phyloP scores from a whole-genome alignment of 441 rosid genomes.

The Sinapis alba region DNA sequence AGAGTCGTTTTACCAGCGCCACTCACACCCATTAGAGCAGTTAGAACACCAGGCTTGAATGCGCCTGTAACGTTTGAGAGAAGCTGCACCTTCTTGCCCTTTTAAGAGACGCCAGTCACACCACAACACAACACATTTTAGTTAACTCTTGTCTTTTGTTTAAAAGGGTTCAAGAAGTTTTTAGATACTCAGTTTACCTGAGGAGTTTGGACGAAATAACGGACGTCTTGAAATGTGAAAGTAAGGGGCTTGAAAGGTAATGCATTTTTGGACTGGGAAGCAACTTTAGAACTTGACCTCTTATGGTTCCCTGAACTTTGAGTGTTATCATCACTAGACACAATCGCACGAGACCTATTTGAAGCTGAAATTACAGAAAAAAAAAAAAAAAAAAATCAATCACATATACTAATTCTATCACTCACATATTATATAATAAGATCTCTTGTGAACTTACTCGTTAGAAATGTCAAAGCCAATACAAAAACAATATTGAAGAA shows the following conservation, averaged over 20 bases:
- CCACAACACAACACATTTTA: background rate
- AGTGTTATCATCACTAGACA: conserved; percentile 40
- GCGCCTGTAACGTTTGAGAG: conserved; percentile 63
- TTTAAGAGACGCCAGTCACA: conserved; percentile 14
- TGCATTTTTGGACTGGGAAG: conserved; percentile 34
- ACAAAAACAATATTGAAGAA: conserved; percentile 57
- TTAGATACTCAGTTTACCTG: conserved; percentile 15
- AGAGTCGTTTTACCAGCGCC: conserved; percentile 90
- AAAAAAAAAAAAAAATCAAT: background rate
- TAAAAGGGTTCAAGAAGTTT: background rate
- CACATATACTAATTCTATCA: background rate
- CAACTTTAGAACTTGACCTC: conserved; percentile 5
- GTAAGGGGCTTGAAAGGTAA: conserved; percentile 67
- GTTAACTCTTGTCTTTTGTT: background rate
- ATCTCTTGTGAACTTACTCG: conserved; percentile 46
- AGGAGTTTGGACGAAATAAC: conserved; percentile 58
- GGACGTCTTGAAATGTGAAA: conserved; percentile 58
- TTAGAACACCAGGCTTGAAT: conserved; percentile 89
- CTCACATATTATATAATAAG: background rate
- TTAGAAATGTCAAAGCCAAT: conserved; percentile 63
- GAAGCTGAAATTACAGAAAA: conserved; percentile 51
- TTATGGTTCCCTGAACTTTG: conserved; percentile 1
- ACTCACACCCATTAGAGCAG: conserved; percentile 89
- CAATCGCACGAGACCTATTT: conserved; percentile 51
- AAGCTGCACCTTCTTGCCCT: conserved; percentile 55